Conservation (phyloP, 495 filamentous ascomycete genomes). For the Penicillium maclennaniae region DNA sequence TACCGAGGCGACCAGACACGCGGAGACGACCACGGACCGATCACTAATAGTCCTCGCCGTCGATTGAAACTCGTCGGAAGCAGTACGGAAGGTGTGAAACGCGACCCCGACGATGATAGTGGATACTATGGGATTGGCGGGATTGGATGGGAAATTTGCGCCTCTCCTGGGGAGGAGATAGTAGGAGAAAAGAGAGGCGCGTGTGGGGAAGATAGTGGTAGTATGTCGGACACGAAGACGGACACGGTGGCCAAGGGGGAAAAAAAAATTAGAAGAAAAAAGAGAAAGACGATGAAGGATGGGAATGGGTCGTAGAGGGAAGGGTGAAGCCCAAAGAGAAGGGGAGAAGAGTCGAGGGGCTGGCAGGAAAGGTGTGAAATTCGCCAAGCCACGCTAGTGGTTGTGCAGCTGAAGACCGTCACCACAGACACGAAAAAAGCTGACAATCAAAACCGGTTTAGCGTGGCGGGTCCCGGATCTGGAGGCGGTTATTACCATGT, state of each 20-base stretch:
- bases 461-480: conserved; percentile 38
- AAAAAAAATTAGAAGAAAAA: conserved; percentile 9
- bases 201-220: background rate
- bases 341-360: conserved; percentile 46
- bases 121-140: background rate
- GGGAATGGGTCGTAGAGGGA: conserved; percentile 9
- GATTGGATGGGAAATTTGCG: background rate
- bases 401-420: conserved; percentile 44
- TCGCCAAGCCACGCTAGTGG: conserved; percentile 49
- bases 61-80: background rate
- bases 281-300: conserved; percentile 9
- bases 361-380: conserved; percentile 42
- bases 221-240: conserved; percentile 1
- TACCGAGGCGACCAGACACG: conserved; percentile 4
- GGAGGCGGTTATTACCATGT: conserved; percentile 29
- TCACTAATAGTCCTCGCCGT: background rate
- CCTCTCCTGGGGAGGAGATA: background rate
- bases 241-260: conserved; percentile 8
- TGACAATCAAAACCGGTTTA: conserved; percentile 37
- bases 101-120: background rate
- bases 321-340: conserved; percentile 27
- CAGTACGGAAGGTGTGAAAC: background rate
- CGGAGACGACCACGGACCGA: background rate
- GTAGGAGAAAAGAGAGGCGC: background rate
- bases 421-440: conserved; percentile 25